These are phyloP conservation scores for Pleurotus djamor DNA, from an alignment of 768 basidiomycete genomes.

Conservation along the genomic window DNA sequence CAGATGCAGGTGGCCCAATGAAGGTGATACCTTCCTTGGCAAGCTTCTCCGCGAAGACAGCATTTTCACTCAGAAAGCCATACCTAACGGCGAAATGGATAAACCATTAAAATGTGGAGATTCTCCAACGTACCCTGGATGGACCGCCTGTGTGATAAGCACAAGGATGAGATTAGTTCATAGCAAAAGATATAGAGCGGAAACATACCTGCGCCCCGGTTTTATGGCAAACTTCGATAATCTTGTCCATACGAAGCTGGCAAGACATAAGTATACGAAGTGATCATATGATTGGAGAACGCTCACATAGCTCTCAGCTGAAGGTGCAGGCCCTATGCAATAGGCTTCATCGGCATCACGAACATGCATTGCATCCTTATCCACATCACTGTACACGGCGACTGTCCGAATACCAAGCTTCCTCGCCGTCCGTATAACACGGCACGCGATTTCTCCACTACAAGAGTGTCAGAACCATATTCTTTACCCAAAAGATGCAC, in stretches of 20 bases:
- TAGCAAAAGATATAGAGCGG: neutral
- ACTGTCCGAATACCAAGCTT: constrained; percentile 90
- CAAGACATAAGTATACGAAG: neutral
- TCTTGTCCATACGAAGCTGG: constrained; percentile 85
- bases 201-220: constrained; percentile 79
- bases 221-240: constrained; percentile 76
- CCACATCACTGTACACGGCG: constrained; percentile 89
- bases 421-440: constrained; percentile 87
- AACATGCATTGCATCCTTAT: constrained; percentile 80
- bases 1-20: constrained; percentile 85
- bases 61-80: constrained; percentile 92
- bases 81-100: constrained; percentile 42
- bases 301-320: constrained; percentile 86
- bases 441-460: constrained; percentile 95
- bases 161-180: neutral
- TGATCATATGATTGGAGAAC: neutral
- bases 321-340: constrained; percentile 90
- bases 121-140: constrained; percentile 69
- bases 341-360: constrained; percentile 88
- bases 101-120: constrained; percentile 4
- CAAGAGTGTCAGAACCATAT: neutral
- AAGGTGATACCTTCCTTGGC: constrained; percentile 82
- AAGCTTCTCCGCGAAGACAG: constrained; percentile 72
- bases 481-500: neutral
- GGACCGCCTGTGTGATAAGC: constrained; percentile 63